These are phyloP conservation scores for Acanthamoeba lugdunensis DNA, from an alignment of 208 protist species.

Conservation along the genomic window DNA sequence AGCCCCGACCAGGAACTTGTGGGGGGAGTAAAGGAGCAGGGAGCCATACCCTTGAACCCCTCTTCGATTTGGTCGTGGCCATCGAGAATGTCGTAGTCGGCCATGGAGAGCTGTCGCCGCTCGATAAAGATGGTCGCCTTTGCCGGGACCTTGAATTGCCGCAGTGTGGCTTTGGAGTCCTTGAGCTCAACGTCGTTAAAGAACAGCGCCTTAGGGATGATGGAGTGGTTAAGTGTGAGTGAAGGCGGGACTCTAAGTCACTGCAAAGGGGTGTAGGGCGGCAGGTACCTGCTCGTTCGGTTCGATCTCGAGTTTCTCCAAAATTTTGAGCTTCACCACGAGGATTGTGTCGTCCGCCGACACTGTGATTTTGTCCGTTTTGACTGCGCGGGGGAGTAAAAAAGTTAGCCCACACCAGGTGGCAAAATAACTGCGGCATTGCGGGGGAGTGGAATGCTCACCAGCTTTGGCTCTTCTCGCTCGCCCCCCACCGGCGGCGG, in stretches of 20 bases:
- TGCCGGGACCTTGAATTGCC: conserved; percentile 7
- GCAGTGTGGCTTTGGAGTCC: not conserved
- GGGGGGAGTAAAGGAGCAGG: not conserved
- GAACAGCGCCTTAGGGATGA: conserved; percentile 19
- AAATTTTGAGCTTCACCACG: conserved; percentile 62
- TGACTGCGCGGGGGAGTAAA: not conserved
- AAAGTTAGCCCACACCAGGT: not conserved
- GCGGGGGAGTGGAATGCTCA: too few relatives aligned
- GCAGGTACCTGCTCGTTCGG: conserved; percentile 49
- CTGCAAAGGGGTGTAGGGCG: not conserved
- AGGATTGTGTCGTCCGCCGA: conserved; percentile 65
- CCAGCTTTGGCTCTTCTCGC: conserved; percentile 34
- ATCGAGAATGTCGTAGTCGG: conserved; percentile 55
- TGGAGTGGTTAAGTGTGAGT: too few relatives aligned
- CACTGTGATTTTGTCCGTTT: conserved; percentile 58
- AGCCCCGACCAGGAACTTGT: not conserved
- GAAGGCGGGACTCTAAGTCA: too few relatives aligned
- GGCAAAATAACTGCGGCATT: too few relatives aligned
- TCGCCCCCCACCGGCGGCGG: not conserved
- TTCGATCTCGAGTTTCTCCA: conserved; percentile 64
- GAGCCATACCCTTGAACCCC: conserved; percentile 59
- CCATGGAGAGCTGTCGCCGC: conserved; percentile 51
- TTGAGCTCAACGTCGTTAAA: conserved; percentile 53
- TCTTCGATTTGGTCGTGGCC: conserved; percentile 26
- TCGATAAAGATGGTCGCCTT: conserved; percentile 55